Evolutionary conservation across 352 stramenopile genomes (phyloP), one percentile per base, ranked within the genome.

Genomic region (Phytophthora crassamura): DNA sequence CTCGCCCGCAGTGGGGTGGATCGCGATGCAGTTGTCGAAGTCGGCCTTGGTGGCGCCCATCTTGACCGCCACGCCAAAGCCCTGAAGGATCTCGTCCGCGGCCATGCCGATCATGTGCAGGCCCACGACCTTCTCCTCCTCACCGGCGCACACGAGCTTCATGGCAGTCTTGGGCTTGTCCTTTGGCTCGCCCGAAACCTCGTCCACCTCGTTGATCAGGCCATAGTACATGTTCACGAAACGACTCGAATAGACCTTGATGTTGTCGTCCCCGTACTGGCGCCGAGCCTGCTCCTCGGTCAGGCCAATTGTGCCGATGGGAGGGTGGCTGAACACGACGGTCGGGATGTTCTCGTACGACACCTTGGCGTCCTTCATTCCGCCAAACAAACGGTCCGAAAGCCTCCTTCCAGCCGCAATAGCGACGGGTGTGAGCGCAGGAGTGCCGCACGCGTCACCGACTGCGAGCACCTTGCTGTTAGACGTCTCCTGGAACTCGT

Each of bases 61-160:
- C 76, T 99, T 99, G 62, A 99, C 91, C 2, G 98, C 97, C 18
- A 99, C 95, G 50, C 89, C 98, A 72, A 99, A 99, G 56, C 97
- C 97, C 80, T 99, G 98, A 61, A 99, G 75, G 78, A 99, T 99
- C 85, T 99, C 97, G 76, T 99, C 97, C 6, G 91, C 92, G 14
- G 80, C 93, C 65, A 97, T 89, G 49, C 97, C 97, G 48, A 98
- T 96, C 42, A 99, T 78, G 75, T 99, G 98, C 7, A 99, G 76
- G 42, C 98, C 98, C 35, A 99, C 95, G 22, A 99, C 96, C 32
- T 86, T 88, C 74, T 99, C 93, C 1, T 96, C 69, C 22, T 84
- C 64, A 33, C 93, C 94, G 9, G 81, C 73, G 59, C 84, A 97
- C 45, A 99, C 87, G 30, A 99, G 75, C 77, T 99, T 99, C 88